phyloP scores from a whole-genome alignment of 768 basidiomycete genomes.

The Podaxis pistillaris region DNA sequence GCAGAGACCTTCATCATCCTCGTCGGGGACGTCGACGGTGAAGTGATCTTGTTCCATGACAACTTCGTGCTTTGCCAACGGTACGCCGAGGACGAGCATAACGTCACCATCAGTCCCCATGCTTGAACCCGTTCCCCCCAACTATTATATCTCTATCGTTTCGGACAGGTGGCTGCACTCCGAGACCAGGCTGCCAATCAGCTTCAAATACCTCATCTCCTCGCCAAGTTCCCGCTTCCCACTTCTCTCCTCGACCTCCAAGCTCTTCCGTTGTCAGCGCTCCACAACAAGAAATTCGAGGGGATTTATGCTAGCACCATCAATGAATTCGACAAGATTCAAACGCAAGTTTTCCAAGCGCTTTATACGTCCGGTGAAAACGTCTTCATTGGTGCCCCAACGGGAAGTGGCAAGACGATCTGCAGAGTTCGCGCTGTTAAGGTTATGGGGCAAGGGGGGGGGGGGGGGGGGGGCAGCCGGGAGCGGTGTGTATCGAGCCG shows the following conservation, averaged over 20 bases:
- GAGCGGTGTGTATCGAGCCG: conserved; percentile 96
- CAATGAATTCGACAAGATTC: conserved; percentile 95
- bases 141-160: conserved; percentile 94
- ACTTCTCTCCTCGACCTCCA: conserved; percentile 94
- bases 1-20: conserved; percentile 92
- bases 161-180: conserved; percentile 96
- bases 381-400: conserved; percentile 94
- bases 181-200: conserved; percentile 91
- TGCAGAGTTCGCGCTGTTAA: conserved; percentile 95
- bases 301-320: conserved; percentile 79
- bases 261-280: conserved; percentile 80
- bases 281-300: conserved; percentile 94
- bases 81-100: conserved; percentile 93
- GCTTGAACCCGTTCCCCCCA: conserved; percentile 96
- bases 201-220: conserved; percentile 98
- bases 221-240: conserved; percentile 92
- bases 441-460: conserved; percentile 84
- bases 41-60: conserved; percentile 94
- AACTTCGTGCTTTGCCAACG: conserved; percentile 88
- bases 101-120: conserved; percentile 94
- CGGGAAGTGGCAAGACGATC: conserved; percentile 96
- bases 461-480: conserved; percentile 56
- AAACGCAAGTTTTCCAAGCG: conserved; percentile 98
- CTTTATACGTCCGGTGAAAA: conserved; percentile 96
- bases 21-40: conserved; percentile 97